Evolutionary conservation across 1,139 yeast species (phyloP).

Genomic region (Suhomyces chickasaworum): DNA sequence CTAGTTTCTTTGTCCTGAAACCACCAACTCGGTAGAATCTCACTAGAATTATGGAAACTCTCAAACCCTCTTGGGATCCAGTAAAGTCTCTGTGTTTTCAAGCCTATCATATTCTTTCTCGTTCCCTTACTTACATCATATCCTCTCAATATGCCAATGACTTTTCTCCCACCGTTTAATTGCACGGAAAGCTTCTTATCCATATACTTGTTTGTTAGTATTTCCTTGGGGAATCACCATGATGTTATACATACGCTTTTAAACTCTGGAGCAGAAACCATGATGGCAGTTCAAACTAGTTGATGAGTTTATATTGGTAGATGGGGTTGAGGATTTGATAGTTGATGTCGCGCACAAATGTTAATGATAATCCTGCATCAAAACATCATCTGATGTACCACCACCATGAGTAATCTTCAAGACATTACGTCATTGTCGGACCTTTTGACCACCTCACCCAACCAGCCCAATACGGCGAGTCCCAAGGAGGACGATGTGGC

Average conservation of each 20-base stretch:
- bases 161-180: slow-evolving; percentile 72
- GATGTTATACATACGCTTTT: slow-evolving; percentile 37
- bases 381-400: not conserved
- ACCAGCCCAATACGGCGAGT: slow-evolving; percentile 14
- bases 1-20: too few relatives aligned
- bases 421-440: slow-evolving; percentile 34
- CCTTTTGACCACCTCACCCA: slow-evolving; percentile 27
- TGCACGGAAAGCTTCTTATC: slow-evolving; percentile 72
- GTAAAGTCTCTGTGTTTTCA: too few relatives aligned
- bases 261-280: slow-evolving; percentile 70
- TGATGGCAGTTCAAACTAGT: slow-evolving; percentile 20
- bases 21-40: too few relatives aligned
- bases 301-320: too few relatives aligned
- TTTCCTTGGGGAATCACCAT: slow-evolving; percentile 6
- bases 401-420: slow-evolving; percentile 27
- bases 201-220: slow-evolving; percentile 60
- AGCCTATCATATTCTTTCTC: too few relatives aligned
- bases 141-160: slow-evolving; percentile 74
- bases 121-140: slow-evolving; percentile 59
- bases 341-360: not conserved
- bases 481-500: slow-evolving; percentile 1
- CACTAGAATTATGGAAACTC: too few relatives aligned
- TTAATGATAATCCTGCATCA: slow-evolving; percentile 6
- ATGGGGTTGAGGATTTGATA: not conserved
- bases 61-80: too few relatives aligned